phyloP scores from a whole-genome alignment of 345 rosid species.

The Aquilaria malaccensis region DNA sequence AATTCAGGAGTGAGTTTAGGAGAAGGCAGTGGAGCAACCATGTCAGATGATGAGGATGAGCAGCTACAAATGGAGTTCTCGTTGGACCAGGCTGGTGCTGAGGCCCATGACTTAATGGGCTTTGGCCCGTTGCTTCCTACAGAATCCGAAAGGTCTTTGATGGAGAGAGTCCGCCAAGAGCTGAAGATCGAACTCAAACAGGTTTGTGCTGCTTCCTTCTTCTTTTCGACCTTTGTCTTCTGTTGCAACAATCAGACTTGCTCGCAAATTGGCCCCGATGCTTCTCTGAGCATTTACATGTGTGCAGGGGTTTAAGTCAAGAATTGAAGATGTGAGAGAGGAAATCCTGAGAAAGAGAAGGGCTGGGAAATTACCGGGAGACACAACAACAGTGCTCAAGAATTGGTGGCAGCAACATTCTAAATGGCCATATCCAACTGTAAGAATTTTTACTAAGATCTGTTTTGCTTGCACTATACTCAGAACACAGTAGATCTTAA shows the following conservation, averaged over 20 bases:
- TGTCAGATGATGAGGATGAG: conserved; percentile 98
- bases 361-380: conserved; percentile 96
- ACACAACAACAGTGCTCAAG: conserved; percentile 88
- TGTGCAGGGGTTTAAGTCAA: conserved; percentile 82
- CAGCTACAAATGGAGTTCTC: conserved; percentile 74
- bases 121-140: conserved; percentile 93
- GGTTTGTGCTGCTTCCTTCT: conserved; percentile 21
- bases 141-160: conserved; percentile 94
- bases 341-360: conserved; percentile 93
- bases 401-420: conserved; percentile 99
- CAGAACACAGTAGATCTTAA: no score
- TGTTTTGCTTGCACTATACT: no score
- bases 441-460: conserved; percentile 22
- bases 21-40: conserved; percentile 89
- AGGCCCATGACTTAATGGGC: conserved; percentile 70
- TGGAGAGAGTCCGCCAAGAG: conserved; percentile 99
- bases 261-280: neutral
- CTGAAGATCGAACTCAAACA: conserved; percentile 91
- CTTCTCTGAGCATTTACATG: neutral
- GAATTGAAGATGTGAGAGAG: conserved; percentile 95
- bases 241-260: neutral
- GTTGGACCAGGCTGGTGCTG: conserved; percentile 54
- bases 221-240: neutral
- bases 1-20: conserved; percentile 60
- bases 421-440: conserved; percentile 99